Evolutionary conservation across 2,329 filamentous ascomycete genomes (phyloP), one percentile per base, ranked within the genome.

Genomic region (Thyridium curvatum): DNA sequence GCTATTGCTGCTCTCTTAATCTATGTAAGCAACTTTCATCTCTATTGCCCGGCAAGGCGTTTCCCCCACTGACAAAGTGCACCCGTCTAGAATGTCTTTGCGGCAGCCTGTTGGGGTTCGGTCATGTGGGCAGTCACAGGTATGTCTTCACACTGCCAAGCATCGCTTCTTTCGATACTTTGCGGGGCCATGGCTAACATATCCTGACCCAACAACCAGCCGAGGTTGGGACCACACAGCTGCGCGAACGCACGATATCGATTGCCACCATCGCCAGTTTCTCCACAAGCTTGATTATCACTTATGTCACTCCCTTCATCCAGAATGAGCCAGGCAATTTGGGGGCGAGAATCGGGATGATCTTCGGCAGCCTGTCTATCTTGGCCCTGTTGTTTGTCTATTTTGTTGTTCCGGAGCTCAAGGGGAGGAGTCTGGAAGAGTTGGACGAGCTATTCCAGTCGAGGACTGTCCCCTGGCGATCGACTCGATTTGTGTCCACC

Each of bases 391-490:
- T 45, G 18, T 46, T 46, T 30, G 37, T 42, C 3, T 46, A 35
- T 28, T 39, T 50, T 28, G 34, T 41, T 4, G 37, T 51, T 12
- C 47, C 49, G 6, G 49, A 51, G 43, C 46, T 46, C 37, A 46
- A 46, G 16, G 41, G 43, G 3, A 33, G 49, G 14, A 48, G 34
- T 8, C 38, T 44, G 4, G 46, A 46, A 30, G 49, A 51, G 18
- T 33, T 51, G n/a, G 47, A 50, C 14, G 41, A 44, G 34, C 43
- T 52, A 13, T 51, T 51, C 42, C 26, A 46, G 14, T 26, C 21
- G 21, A 26, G 10, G 21, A 26, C 21, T 26, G 21, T 26, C 21
- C 21, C 21, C 6, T 26, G 21, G 21, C 21, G 21, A 26, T 26
- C 21, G 6, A 26, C 21, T 26, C 21, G 21, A 10, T 26, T 26